A percentile compares a stretch with the other conserved stretches of the same genome.
phyloP scores from a whole-genome alignment of 2,329 filamentous ascomycete species.

The Fusarium ambrosium region DNA sequence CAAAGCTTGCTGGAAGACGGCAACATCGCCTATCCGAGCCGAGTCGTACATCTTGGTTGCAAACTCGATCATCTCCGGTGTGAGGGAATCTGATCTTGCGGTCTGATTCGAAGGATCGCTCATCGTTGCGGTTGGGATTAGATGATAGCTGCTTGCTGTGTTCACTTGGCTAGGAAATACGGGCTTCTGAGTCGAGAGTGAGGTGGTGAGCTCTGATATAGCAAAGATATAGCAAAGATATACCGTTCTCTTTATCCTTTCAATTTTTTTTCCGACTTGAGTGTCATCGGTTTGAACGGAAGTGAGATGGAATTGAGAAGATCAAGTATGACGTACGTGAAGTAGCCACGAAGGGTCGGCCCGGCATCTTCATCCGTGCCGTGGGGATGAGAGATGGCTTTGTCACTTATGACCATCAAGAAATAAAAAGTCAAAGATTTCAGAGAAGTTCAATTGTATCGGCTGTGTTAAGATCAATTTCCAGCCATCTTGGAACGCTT shows the following conservation, averaged over 20 bases:
- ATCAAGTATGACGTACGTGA: constrained; percentile 30
- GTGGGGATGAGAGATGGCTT: background rate
- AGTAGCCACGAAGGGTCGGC: background rate
- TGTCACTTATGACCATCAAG: background rate
- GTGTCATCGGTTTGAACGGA: background rate
- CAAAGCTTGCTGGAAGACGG: constrained; percentile 73
- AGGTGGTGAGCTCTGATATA: background rate
- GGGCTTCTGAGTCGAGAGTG: background rate
- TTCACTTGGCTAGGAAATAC: background rate
- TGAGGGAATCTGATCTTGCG: constrained; percentile 53
- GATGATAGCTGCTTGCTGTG: background rate
- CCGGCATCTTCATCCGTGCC: background rate
- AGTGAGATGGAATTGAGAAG: background rate
- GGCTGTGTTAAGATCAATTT: constrained; percentile 3
- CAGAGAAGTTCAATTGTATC: background rate
- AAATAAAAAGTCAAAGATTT: background rate
- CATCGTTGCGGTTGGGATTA: constrained; percentile 17
- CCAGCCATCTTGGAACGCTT: background rate
- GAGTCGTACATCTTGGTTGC: constrained; percentile 76
- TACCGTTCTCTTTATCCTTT: background rate
- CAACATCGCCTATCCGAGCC: constrained; percentile 70
- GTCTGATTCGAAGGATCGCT: constrained; percentile 30
- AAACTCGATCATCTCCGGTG: constrained; percentile 75
- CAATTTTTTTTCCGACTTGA: background rate
- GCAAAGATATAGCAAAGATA: background rate